phyloP scores from a whole-genome alignment of 2,329 filamentous ascomycete species.

The Ophiostoma sp. region DNA sequence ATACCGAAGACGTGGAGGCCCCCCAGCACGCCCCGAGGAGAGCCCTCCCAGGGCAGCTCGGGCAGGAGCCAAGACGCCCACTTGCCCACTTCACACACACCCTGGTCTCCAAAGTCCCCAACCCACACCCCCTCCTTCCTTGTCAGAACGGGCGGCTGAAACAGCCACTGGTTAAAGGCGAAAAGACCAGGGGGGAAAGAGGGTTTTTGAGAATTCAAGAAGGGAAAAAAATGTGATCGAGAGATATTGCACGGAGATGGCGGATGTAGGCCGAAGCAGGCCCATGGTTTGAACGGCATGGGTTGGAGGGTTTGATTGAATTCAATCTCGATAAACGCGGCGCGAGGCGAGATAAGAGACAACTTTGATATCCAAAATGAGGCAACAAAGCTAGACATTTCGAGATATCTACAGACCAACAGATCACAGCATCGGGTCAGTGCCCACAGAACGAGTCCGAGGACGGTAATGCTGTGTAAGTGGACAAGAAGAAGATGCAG shows the following conservation, averaged over 20 bases:
- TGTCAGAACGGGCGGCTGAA: slow-evolving; percentile 19
- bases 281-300: neutral
- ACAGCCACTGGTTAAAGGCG: slow-evolving; percentile 20
- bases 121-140: slow-evolving; percentile 19
- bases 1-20: slow-evolving; percentile 14
- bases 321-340: neutral
- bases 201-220: neutral
- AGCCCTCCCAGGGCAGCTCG: neutral
- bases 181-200: neutral
- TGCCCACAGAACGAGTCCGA: neutral
- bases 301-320: neutral
- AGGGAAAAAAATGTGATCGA: neutral
- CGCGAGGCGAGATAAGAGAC: neutral
- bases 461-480: neutral
- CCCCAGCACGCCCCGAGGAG: neutral
- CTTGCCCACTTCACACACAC: slow-evolving; percentile 6
- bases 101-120: neutral
- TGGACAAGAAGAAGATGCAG: neutral
- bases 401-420: neutral
- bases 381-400: neutral
- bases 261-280: neutral
- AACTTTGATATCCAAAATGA: neutral
- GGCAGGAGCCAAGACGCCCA: slow-evolving; percentile 12
- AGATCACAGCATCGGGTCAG: neutral
- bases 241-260: slow-evolving; percentile 4